Evolutionary conservation across 2,329 filamentous ascomycete genomes (phyloP), one percentile per base, ranked within the genome.

Genomic region (Hymenoscyphus albidus): DNA sequence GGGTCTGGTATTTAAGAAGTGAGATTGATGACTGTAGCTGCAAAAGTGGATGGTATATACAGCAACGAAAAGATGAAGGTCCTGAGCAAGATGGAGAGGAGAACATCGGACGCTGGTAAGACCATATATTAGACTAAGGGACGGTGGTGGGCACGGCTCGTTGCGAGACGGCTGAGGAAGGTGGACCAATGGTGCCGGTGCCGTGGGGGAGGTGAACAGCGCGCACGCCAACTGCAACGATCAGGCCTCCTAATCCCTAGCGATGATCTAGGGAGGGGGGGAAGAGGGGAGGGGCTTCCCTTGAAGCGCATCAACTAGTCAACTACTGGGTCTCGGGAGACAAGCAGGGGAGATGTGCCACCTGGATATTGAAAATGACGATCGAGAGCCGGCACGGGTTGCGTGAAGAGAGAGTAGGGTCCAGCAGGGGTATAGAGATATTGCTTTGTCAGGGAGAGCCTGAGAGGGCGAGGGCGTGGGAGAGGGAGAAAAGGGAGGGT

Each of bases 81-180:
- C 35, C 39, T 44, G 56, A 58, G 14, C 32, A 61, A 48, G 44
- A 62, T 51, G 27, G 54, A 42, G 27, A 27, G 55, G 59, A 32
- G 44, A 61, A 64, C 56, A 65, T 65, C 59, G 58, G 64, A 65
- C 38, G 61, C 51, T 58, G 42, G 61, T 51, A 54, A 61, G 61
- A 65, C 64, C 57, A 63, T 65, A 65, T 65, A 65, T 44, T 38
- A 35, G 57, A 59, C 59, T 56, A 65, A 62, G 40, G 48, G 48
- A 22, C 38, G 35, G 55, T 64, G 44, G 55, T 64, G 44, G 32
- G 32, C 59, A 60, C 38, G 62, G 48, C 35, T 54, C 42, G 42
- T 42, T 51, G 59, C 18, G 32, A 38, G 27, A 44, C 16, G 42
- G 42, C 27, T 61, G 55, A 55, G 31, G 9, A 32, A 57, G 54